Evolutionary conservation across 2,329 filamentous ascomycete species (phyloP).

Genomic region (Rhynchosporium secalis): DNA sequence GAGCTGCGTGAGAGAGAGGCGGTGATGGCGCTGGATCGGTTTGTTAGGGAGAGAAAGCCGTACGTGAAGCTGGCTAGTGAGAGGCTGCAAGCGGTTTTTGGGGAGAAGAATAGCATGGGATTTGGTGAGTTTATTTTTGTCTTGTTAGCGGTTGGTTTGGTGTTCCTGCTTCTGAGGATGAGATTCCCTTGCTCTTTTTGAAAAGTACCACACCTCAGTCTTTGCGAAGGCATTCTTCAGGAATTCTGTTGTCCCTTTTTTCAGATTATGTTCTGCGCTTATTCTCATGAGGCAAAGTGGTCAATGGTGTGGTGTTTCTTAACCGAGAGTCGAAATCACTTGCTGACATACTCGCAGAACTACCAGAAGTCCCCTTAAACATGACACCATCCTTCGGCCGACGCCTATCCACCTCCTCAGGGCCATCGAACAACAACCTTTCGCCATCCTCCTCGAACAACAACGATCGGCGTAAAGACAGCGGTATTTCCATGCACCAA

Average conservation of each 20-base stretch:
- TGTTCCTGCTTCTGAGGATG: not conserved
- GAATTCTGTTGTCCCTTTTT: too few species aligned
- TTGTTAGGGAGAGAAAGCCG: slow-evolving; percentile 21
- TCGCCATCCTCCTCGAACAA: not conserved
- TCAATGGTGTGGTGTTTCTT: too few species aligned
- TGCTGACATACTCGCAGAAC: slow-evolving; percentile 4
- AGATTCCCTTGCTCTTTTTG: too few species aligned
- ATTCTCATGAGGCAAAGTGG: too few species aligned
- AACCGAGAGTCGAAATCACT: not conserved
- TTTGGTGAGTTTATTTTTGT: slow-evolving; percentile 24
- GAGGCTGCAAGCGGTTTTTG: slow-evolving; percentile 32
- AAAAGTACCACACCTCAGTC: too few species aligned
- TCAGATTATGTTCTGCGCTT: too few species aligned
- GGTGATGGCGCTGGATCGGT: slow-evolving; percentile 15
- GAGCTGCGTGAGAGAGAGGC: slow-evolving; percentile 11
- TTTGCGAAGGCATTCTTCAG: too few species aligned
- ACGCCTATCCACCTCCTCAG: not conserved
- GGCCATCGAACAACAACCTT: not conserved
- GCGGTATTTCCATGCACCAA: not conserved
- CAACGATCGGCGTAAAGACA: slow-evolving; percentile 6
- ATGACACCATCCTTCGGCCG: not conserved
- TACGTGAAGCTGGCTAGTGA: slow-evolving; percentile 22
- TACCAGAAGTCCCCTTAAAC: slow-evolving; percentile 2
- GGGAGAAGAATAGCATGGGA: slow-evolving; percentile 26
- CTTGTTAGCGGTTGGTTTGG: not conserved